Conservation (phyloP, 768 basidiomycete genomes). For the Tulasnella sp. region DNA sequence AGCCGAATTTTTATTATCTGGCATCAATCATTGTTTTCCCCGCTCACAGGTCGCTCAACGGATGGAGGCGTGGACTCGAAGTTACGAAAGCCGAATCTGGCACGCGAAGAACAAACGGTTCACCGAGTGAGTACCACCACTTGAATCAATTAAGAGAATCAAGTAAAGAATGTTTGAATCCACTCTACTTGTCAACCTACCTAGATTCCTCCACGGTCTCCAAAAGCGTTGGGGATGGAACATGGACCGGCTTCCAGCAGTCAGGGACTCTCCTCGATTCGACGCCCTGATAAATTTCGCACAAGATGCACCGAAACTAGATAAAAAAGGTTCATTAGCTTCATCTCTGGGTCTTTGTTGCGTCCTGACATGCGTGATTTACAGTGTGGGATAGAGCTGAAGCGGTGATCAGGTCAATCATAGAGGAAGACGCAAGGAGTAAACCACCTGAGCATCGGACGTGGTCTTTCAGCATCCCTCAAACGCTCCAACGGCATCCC, state of each 20-base stretch:
- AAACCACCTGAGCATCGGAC: neutral
- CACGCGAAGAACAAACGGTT: neutral
- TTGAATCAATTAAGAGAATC: neutral
- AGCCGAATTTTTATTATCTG: too few species aligned
- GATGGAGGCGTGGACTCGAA: neutral
- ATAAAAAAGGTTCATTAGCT: neutral
- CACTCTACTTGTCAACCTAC: neutral
- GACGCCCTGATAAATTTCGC: neutral
- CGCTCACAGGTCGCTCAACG: neutral
- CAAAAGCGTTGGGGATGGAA: neutral
- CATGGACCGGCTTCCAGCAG: neutral
- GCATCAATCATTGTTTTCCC: too few species aligned
- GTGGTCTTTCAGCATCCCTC: neutral
- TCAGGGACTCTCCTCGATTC: neutral
- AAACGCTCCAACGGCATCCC: too few species aligned
- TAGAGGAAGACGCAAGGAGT: neutral
- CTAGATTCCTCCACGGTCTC: neutral
- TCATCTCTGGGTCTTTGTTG: neutral
- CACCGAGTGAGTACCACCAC: neutral
- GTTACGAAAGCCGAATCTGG: neutral
- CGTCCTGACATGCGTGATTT: neutral
- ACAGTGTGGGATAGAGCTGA: neutral
- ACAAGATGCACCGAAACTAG: neutral
- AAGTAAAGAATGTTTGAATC: neutral
- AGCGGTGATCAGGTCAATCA: neutral